phyloP scores from a whole-genome alignment of 164 flowering plant genomes.

The Vitis labrusca region DNA sequence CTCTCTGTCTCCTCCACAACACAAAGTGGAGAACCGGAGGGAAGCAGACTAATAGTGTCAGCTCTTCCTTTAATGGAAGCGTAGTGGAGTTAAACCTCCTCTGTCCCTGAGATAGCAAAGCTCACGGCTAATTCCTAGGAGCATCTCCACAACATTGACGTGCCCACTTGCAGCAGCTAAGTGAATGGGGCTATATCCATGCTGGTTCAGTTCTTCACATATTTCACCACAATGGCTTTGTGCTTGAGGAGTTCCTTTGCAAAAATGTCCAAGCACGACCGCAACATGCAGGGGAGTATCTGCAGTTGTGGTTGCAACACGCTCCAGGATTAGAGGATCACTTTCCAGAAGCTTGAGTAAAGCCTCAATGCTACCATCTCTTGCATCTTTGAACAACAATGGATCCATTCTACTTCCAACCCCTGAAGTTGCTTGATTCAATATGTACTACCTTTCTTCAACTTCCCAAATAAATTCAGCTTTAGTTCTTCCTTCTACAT shows the following conservation, averaged over 20 bases:
- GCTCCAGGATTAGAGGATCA: conserved; percentile 4
- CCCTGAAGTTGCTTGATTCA: no score
- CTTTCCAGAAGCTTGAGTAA: background rate
- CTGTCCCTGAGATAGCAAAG: no score
- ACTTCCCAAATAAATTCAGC: no score
- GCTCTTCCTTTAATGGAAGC: no score
- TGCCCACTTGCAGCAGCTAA: background rate
- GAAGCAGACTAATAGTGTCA: no score
- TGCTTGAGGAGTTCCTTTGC: background rate
- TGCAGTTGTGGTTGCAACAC: background rate
- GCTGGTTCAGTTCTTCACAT: conserved; percentile 1
- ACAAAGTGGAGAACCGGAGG: background rate
- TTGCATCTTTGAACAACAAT: background rate
- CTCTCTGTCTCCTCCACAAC: background rate
- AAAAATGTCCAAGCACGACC: background rate
- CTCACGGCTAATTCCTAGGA: background rate
- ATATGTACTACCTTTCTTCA: no score
- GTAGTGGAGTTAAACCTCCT: no score
- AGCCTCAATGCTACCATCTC: background rate
- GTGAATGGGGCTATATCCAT: background rate
- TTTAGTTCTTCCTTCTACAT: no score
- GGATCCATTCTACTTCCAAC: background rate
- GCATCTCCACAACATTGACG: background rate
- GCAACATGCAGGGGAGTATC: conserved; percentile 12
- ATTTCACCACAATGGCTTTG: no score